Percentiles rank a stretch among this genome's conserved stretches.
Evolutionary conservation across 2,329 filamentous ascomycete genomes (phyloP).

Genomic region (Neonectria faginata): DNA sequence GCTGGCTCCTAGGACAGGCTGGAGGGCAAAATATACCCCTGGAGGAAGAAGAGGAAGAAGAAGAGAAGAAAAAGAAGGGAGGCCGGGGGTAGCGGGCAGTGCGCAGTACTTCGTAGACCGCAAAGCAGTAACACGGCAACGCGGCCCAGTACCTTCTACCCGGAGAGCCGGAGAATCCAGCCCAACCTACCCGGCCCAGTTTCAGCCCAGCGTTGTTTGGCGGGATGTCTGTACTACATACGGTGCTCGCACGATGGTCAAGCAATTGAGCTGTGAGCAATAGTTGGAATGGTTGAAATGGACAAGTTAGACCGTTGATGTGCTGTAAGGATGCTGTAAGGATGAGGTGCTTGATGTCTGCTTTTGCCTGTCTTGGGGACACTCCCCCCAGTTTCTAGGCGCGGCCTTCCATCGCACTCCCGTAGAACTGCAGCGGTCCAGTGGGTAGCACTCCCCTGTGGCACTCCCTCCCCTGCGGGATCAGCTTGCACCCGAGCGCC

Average conservation of each 20-base stretch:
- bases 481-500: background rate
- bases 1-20: background rate
- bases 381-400: conserved; percentile 9
- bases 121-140: background rate
- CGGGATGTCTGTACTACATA: background rate
- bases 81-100: background rate
- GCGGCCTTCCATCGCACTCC: background rate
- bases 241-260: background rate
- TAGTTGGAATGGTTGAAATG: background rate
- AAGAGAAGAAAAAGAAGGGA: background rate
- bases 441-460: background rate
- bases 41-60: background rate
- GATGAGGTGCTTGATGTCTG: background rate
- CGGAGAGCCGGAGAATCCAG: conserved; percentile 9
- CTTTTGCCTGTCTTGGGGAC: background rate
- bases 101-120: background rate
- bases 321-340: background rate
- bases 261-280: background rate
- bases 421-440: background rate
- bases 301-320: background rate
- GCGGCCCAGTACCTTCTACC: conserved; percentile 3
- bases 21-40: conserved; percentile 11
- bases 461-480: background rate
- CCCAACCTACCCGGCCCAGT: conserved; percentile 21
- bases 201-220: background rate